These are phyloP conservation scores for Triticum dicoccoides DNA, from an alignment of 176 grass and related monocot species.

Conservation along the genomic window DNA sequence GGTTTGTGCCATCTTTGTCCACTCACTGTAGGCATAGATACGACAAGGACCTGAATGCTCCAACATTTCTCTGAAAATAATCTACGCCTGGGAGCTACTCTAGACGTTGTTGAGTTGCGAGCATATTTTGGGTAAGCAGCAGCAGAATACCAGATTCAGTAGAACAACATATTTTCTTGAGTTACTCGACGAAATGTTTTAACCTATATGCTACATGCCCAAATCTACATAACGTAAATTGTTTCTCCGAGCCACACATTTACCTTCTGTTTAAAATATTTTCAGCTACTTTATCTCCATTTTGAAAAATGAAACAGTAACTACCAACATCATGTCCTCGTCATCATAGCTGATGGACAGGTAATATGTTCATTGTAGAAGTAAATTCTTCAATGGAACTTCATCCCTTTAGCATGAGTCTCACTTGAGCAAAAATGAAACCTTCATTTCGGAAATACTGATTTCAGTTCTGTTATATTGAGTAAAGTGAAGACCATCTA, in stretches of 20 bases:
- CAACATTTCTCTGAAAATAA: neutral
- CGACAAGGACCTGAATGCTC: neutral
- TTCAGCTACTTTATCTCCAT: neutral
- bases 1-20: neutral
- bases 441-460: no score
- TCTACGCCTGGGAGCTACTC: no score
- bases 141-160: no score
- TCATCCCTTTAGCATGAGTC: neutral
- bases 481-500: no score
- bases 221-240: neutral
- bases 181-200: neutral
- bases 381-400: neutral
- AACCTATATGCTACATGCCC: neutral
- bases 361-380: constrained; percentile 41
- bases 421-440: constrained; percentile 32
- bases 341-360: constrained; percentile 97
- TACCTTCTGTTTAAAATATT: neutral
- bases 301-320: constrained; percentile 45
- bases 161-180: no score
- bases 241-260: neutral
- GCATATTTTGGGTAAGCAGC: no score
- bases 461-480: no score
- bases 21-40: neutral
- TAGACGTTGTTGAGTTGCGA: no score
- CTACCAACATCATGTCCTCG: constrained; percentile 91